phyloP scores from a whole-genome alignment of 768 basidiomycete genomes.

The Glaciozyma martinii region DNA sequence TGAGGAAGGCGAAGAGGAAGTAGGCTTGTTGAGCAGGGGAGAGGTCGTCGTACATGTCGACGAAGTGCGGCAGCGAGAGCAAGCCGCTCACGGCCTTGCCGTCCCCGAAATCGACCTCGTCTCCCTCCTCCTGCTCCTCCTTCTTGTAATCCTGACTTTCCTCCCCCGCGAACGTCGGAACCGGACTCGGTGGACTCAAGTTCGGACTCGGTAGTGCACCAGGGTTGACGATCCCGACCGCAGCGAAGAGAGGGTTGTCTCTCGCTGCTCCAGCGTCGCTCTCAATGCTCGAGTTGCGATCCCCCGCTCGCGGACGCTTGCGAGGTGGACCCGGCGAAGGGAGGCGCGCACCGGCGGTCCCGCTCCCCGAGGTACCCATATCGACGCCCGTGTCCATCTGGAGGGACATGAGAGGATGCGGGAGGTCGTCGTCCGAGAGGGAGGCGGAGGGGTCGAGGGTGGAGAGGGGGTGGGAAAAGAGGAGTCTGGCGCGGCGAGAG shows the following conservation, averaged over 20 bases:
- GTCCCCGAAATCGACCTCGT: neutral
- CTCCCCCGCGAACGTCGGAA: slow-evolving; percentile 13
- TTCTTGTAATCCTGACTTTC: slow-evolving; percentile 11
- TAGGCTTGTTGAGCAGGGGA: slow-evolving; percentile 82
- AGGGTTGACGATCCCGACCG: neutral
- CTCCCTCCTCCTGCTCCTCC: neutral
- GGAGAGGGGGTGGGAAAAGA: neutral
- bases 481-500: neutral
- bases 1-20: slow-evolving; percentile 80
- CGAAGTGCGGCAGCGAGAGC: slow-evolving; percentile 70
- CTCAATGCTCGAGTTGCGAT: neutral
- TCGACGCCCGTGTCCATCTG: neutral
- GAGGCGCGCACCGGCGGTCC: neutral
- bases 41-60: slow-evolving; percentile 68
- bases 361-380: neutral
- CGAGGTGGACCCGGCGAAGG: slow-evolving; percentile 21
- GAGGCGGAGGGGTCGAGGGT: neutral
- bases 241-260: neutral
- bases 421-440: neutral
- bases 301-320: slow-evolving; percentile 16
- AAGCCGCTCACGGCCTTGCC: slow-evolving; percentile 59
- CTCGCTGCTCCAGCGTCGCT: neutral
- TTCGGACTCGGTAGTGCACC: slow-evolving; percentile 21
- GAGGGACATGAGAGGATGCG: neutral
- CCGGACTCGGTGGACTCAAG: slow-evolving; percentile 23